phyloP scores from a whole-genome alignment of 345 rosid species.

The Citrus glauca region DNA sequence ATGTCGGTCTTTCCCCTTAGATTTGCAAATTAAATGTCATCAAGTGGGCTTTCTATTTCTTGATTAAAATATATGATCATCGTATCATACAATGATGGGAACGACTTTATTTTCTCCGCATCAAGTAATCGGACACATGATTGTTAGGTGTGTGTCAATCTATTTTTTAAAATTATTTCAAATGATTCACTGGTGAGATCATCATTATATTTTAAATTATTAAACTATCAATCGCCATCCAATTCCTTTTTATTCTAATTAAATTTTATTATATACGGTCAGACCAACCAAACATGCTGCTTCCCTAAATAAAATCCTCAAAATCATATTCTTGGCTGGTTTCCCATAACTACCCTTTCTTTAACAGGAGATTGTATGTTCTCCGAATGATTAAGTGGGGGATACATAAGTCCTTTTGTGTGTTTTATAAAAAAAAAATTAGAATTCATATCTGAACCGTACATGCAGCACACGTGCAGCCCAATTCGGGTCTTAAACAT shows the following conservation, averaged over 20 bases:
- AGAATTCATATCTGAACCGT: not conserved
- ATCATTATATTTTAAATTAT: constrained; percentile 26
- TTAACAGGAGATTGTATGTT: not conserved
- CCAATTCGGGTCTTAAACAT: constrained; percentile 22
- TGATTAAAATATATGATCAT: constrained; percentile 1
- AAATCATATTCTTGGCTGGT: not conserved
- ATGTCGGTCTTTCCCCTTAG: constrained; percentile 17
- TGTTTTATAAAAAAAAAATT: not conserved
- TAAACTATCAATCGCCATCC: constrained; percentile 19
- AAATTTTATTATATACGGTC: not conserved
- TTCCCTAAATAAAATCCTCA: constrained; percentile 3
- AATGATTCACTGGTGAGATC: not conserved
- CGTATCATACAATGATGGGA: constrained; percentile 11
- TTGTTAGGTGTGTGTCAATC: not conserved
- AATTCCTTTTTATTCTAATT: constrained; percentile 12
- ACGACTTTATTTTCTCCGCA: constrained; percentile 29
- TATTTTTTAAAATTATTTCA: not conserved
- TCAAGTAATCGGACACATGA: constrained; percentile 7
- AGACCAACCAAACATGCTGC: constrained; percentile 39
- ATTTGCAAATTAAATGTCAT: constrained; percentile 7
- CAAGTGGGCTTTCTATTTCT: constrained; percentile 11
- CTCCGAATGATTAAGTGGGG: not conserved
- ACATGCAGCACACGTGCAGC: constrained; percentile 29
- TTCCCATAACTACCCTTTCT: constrained; percentile 17
- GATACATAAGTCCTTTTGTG: not conserved